Conservation (phyloP, 2,329 filamentous ascomycete genomes). For the Exophiala sideris region DNA sequence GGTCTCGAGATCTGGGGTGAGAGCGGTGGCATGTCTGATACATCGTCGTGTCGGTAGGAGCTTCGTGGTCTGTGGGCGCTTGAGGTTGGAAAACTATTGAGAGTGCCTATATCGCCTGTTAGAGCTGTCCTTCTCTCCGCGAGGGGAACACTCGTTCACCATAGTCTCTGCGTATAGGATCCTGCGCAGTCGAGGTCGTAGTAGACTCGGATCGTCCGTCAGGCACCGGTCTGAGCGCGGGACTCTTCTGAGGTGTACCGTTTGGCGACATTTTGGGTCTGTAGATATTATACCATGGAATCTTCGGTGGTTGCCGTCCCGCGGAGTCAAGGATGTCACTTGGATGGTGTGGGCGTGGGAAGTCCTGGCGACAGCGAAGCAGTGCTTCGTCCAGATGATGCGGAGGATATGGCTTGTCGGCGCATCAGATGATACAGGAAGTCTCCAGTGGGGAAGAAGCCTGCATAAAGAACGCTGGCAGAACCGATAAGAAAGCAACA, state of each 20-base stretch:
- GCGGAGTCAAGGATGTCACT: no score
- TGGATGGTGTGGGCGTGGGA: no score
- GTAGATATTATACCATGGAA: not conserved
- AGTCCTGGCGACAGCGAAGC: no score
- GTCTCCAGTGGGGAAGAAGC: not conserved
- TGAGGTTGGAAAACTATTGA: constrained; percentile 5
- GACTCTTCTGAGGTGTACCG: constrained; percentile 9
- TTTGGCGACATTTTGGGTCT: constrained; percentile 15
- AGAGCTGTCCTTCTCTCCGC: not conserved
- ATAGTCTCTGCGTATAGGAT: constrained; percentile 20
- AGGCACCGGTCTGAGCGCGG: constrained; percentile 6
- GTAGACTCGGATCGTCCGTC: constrained; percentile 7
- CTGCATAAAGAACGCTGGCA: not conserved
- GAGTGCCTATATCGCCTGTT: constrained; percentile 13
- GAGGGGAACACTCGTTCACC: constrained; percentile 4
- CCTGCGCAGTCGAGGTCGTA: not conserved
- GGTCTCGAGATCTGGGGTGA: constrained; percentile 42
- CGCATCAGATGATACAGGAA: constrained; percentile 10
- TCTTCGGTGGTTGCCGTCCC: not conserved
- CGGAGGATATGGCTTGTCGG: constrained; percentile 6
- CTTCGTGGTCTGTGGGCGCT: constrained; percentile 18
- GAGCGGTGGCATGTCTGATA: constrained; percentile 45
- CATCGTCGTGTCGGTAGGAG: constrained; percentile 14
- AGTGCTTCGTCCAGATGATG: constrained; percentile 1
- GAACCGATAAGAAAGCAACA: not conserved